A percentile compares a stretch with the other conserved stretches of the same genome.
phyloP scores from a whole-genome alignment of 768 basidiomycete genomes.

The Podaxis mareebaensis region DNA sequence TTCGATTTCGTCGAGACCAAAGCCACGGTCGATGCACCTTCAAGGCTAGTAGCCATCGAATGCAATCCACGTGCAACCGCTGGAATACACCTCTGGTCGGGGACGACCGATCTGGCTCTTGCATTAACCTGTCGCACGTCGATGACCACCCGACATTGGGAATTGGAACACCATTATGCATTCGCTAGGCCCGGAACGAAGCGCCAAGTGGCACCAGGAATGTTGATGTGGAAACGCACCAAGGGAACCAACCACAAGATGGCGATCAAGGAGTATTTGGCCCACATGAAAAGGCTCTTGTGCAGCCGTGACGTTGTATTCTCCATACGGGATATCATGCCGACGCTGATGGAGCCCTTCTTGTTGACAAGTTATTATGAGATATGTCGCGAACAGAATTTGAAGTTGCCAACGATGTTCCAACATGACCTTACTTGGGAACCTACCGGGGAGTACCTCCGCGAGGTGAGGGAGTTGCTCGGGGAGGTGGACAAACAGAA shows the following conservation, averaged over 20 bases:
- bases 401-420: conserved; percentile 24
- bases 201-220: conserved; percentile 22
- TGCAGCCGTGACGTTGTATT: conserved; percentile 22
- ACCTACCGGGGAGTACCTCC: conserved; percentile 19
- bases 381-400: conserved; percentile 21
- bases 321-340: conserved; percentile 20
- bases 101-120: conserved; percentile 17
- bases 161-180: conserved; percentile 2
- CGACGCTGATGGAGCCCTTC: conserved; percentile 25
- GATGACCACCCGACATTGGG: background rate
- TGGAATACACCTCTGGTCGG: conserved; percentile 22
- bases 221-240: conserved; percentile 22
- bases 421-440: conserved; percentile 25
- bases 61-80: conserved; percentile 24
- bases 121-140: conserved; percentile 20
- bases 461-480: conserved; percentile 16
- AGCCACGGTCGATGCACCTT: background rate
- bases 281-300: conserved; percentile 22
- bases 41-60: conserved; percentile 20
- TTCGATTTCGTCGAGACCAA: conserved; percentile 21
- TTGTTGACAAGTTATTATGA: conserved; percentile 24
- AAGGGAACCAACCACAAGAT: conserved; percentile 1
- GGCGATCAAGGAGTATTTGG: conserved; percentile 19
- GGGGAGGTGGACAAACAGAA: conserved; percentile 1
- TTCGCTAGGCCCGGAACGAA: conserved; percentile 13